phyloP scores from a whole-genome alignment of 2,329 filamentous ascomycete species.

The Fusarium sp. region DNA sequence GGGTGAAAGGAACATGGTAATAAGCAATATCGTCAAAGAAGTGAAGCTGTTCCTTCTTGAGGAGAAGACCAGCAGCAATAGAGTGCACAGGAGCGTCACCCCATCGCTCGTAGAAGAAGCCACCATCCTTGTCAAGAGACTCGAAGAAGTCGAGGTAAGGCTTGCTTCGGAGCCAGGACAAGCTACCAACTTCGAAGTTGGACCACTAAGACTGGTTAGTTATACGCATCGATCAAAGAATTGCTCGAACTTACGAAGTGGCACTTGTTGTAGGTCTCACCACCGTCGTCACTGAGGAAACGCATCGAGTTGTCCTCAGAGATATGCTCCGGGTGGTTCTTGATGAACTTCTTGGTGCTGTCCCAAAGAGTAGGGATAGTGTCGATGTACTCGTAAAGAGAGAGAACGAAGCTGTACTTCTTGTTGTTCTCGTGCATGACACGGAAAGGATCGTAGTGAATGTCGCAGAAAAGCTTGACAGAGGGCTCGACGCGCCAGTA shows the following conservation, averaged over 20 bases:
- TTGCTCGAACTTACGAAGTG: slow-evolving; percentile 77
- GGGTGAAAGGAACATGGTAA: slow-evolving; percentile 97
- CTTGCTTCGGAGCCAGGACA: slow-evolving; percentile 91
- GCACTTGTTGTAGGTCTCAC: slow-evolving; percentile 94
- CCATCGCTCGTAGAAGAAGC: slow-evolving; percentile 99
- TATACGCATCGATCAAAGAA: not conserved
- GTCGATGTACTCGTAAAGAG: slow-evolving; percentile 94
- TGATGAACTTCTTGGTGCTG: slow-evolving; percentile 93
- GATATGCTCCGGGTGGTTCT: slow-evolving; percentile 89
- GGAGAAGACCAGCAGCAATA: slow-evolving; percentile 87
- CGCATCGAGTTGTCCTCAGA: slow-evolving; percentile 84
- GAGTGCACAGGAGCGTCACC: slow-evolving; percentile 97
- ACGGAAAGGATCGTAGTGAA: slow-evolving; percentile 95
- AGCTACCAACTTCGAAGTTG: slow-evolving; percentile 96
- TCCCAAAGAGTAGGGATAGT: slow-evolving; percentile 98
- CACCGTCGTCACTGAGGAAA: slow-evolving; percentile 91
- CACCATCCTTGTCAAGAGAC: slow-evolving; percentile 86
- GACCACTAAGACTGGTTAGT: slow-evolving; percentile 76
- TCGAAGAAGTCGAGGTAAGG: slow-evolving; percentile 93
- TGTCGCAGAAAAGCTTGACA: slow-evolving; percentile 95
- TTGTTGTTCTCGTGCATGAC: slow-evolving; percentile 96
- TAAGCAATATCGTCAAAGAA: slow-evolving; percentile 99
- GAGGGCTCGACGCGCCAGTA: slow-evolving; percentile 99
- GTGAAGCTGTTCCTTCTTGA: slow-evolving; percentile 94
- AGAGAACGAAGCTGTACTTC: slow-evolving; percentile 97